phyloP scores from a whole-genome alignment of 177 flowering plant species.

The Vitis hybrid region DNA sequence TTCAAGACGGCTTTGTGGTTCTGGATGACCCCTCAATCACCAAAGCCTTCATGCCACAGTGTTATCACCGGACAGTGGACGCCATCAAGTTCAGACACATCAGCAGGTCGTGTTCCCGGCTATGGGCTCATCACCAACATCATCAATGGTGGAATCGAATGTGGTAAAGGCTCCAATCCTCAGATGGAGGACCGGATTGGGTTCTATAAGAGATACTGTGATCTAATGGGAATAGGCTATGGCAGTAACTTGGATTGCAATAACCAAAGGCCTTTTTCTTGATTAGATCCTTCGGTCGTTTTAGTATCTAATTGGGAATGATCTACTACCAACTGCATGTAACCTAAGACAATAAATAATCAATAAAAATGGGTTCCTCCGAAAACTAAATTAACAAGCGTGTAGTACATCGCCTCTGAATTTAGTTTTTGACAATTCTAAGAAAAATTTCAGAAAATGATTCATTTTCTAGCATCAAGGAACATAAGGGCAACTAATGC shows the following conservation, averaged over 20 bases:
- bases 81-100: conserved; percentile 30
- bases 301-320: background rate
- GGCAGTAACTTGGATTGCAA: conserved; percentile 33
- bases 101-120: conserved; percentile 40
- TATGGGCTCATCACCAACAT: conserved; percentile 49
- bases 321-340: too few relatives aligned
- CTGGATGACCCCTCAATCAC: conserved; percentile 53
- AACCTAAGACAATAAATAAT: too few relatives aligned
- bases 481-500: too few relatives aligned
- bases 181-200: conserved; percentile 34
- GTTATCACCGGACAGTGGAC: conserved; percentile 39
- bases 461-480: too few relatives aligned
- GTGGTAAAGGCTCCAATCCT: conserved; percentile 25
- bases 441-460: too few relatives aligned
- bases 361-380: too few relatives aligned
- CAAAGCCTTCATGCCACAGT: conserved; percentile 48
- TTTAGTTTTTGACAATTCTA: too few relatives aligned
- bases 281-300: background rate
- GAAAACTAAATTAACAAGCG: too few relatives aligned
- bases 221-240: conserved; percentile 19
- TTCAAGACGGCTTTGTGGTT: conserved; percentile 59
- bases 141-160: conserved; percentile 47
- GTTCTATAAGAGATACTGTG: conserved; percentile 36
- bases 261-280: conserved; percentile 29
- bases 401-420: too few relatives aligned